phyloP scores from a whole-genome alignment of 1,284 basidiomycete species.

The Mycena sp. region DNA sequence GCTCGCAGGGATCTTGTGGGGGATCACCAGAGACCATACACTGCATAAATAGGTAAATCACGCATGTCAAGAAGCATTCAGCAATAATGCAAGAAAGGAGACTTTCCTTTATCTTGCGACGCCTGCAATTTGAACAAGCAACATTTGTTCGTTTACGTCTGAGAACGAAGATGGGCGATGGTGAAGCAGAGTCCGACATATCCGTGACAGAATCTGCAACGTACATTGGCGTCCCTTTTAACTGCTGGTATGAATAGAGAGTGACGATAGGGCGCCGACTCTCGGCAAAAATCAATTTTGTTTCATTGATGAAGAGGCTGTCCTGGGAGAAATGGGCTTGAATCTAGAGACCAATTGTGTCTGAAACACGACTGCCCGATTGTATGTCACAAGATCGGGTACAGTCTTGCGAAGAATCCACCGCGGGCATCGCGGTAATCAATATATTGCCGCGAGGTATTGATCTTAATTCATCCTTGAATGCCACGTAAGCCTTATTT shows the following conservation, averaged over 20 bases:
- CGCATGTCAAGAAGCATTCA: background rate
- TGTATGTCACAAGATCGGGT: too few relatives aligned
- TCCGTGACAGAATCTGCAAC: background rate
- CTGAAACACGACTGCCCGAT: background rate
- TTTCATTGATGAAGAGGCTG: background rate
- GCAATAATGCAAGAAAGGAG: background rate
- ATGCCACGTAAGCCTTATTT: too few relatives aligned
- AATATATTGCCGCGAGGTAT: too few relatives aligned
- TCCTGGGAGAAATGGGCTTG: too few relatives aligned
- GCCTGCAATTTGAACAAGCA: conserved; percentile 13
- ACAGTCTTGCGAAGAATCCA: too few relatives aligned
- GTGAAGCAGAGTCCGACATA: background rate
- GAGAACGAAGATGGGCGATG: background rate
- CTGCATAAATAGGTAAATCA: background rate
- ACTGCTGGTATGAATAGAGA: conserved; percentile 5
- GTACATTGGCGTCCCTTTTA: conserved; percentile 1
- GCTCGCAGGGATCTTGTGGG: conserved; percentile 11
- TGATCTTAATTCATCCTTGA: too few relatives aligned
- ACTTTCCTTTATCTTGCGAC: conserved; percentile 18
- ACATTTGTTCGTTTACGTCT: conserved; percentile 14
- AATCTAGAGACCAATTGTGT: background rate
- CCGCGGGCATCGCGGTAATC: too few relatives aligned
- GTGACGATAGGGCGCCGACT: background rate
- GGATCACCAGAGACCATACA: conserved; percentile 9
- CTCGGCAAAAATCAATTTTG: background rate